Evolutionary conservation across 2,329 filamentous ascomycete species (phyloP), one percentile per base, ranked within the genome.

Genomic region (Penicillium sp.): DNA sequence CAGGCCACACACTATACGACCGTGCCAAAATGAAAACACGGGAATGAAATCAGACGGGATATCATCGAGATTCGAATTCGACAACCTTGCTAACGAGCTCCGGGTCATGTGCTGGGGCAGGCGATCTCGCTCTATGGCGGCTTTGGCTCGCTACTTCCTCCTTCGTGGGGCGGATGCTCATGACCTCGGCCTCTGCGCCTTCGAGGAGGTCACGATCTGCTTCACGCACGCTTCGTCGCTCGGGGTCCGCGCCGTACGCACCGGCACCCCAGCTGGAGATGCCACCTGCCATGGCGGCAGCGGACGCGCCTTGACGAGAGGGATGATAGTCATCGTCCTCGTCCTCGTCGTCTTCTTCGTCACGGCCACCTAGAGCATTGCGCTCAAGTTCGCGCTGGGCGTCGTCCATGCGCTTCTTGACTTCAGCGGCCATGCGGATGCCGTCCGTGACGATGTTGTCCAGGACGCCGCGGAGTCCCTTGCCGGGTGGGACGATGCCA

Each of bases 401-500:
- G 73, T 99, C 95, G 63, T 99, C 94, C 89, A 98, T 96, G 47
- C 93, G 85, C 69, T 93, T 87, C 66, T 90, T 85, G 54, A 99
- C 94, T 75, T 99, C 95, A 0, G 90, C 91, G 0, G 95, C 95
- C 59, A 98, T 94, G 37, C 94, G 89, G 88, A 98, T 97, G 43
- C 95, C 95, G 73, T 99, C 95, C 1, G 90, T 96, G 64, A 98
- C 95, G 69, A 99, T 98, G 69, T 96, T 96, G 79, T 99, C 95
- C 41, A 99, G 82, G 60, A 99, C 95, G 20, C 95, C 95, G 43
- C 95, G 86, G 1, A 99, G 83, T 22, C 95, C 92, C 65, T 93
- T 90, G 17, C 84, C 84, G 1, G 86, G 83, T 48, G 82, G 86
- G 37, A 85, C 82, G 70, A 88, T 82, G 62, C 88, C 84, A 41